Conservation (phyloP, 208 protist genomes). For the Novymonas esmeraldas region DNA sequence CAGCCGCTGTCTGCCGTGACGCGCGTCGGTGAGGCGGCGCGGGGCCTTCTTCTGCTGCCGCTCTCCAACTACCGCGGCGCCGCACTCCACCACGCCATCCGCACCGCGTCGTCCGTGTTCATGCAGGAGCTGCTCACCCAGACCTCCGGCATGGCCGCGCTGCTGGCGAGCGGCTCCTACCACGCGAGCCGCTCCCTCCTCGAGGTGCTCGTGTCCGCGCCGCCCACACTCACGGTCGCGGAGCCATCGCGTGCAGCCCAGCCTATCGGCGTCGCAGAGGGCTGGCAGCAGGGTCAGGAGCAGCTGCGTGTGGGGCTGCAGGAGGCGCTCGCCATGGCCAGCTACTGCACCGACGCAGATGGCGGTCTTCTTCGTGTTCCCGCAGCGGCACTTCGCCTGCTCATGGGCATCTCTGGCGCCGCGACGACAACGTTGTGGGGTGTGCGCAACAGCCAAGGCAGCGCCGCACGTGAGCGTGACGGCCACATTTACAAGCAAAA, state of each 20-base stretch:
- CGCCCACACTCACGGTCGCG: constrained; percentile 1
- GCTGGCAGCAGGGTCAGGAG: constrained; percentile 30
- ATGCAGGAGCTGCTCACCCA: constrained; percentile 39
- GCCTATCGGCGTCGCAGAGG: constrained; percentile 26
- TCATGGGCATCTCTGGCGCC: constrained; percentile 41
- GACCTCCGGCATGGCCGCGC: constrained; percentile 28
- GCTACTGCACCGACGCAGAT: constrained; percentile 32
- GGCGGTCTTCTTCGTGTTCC: constrained; percentile 31
- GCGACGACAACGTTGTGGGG: constrained; percentile 42
- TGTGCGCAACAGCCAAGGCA: constrained; percentile 34
- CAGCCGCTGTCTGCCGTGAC: constrained; percentile 55
- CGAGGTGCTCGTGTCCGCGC: constrained; percentile 17
- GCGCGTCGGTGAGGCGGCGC: constrained; percentile 49
- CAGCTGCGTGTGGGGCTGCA: constrained; percentile 32
- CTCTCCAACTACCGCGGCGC: constrained; percentile 41
- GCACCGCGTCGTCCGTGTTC: constrained; percentile 35
- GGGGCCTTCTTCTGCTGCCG: constrained; percentile 48
- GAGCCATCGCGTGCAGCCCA: constrained; percentile 31
- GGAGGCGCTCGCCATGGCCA: constrained; percentile 32
- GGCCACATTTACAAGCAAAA: constrained; percentile 39
- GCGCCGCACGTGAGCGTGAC: constrained; percentile 22
- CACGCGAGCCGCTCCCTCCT: constrained; percentile 34
- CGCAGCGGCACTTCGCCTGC: constrained; percentile 35
- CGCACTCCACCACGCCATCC: constrained; percentile 34
- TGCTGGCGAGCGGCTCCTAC: constrained; percentile 37